These are phyloP conservation scores for Clarireedia hainanense DNA, from an alignment of 2,329 filamentous ascomycete species.

Conservation along the genomic window DNA sequence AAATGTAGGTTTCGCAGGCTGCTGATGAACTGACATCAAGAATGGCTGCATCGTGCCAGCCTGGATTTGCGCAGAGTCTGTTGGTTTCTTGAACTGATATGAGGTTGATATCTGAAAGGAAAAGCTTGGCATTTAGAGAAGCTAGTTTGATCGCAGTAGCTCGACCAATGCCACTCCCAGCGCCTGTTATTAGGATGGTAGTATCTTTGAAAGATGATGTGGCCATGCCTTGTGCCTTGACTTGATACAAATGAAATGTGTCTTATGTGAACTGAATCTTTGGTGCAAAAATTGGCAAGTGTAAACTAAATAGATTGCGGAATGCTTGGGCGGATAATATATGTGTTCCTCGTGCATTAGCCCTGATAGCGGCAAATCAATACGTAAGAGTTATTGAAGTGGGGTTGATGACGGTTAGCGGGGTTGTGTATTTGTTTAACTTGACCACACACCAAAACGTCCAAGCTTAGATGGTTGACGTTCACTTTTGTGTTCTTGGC, in stretches of 20 bases:
- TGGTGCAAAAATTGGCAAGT: no score
- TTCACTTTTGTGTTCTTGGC: no score
- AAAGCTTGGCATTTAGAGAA: constrained; percentile 21
- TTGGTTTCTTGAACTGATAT: constrained; percentile 16
- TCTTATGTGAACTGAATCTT: no score
- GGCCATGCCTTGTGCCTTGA: background rate
- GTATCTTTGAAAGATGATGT: constrained; percentile 13
- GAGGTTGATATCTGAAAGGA: constrained; percentile 26
- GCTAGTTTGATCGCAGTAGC: constrained; percentile 25
- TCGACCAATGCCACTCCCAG: constrained; percentile 25
- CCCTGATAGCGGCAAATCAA: no score
- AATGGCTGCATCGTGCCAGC: background rate
- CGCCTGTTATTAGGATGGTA: constrained; percentile 25
- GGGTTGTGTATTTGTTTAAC: no score
- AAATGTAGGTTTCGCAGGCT: constrained; percentile 15
- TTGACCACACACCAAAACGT: no score
- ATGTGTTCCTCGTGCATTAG: no score
- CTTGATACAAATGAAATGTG: background rate
- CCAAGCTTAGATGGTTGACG: no score
- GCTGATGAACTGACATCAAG: background rate
- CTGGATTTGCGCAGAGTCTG: constrained; percentile 1
- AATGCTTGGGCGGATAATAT: no score
- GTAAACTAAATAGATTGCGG: no score
- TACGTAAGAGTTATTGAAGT: no score
- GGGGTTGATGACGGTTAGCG: no score